phyloP scores from a whole-genome alignment of 2,329 filamentous ascomycete species.

The Aspergillus caelatus region DNA sequence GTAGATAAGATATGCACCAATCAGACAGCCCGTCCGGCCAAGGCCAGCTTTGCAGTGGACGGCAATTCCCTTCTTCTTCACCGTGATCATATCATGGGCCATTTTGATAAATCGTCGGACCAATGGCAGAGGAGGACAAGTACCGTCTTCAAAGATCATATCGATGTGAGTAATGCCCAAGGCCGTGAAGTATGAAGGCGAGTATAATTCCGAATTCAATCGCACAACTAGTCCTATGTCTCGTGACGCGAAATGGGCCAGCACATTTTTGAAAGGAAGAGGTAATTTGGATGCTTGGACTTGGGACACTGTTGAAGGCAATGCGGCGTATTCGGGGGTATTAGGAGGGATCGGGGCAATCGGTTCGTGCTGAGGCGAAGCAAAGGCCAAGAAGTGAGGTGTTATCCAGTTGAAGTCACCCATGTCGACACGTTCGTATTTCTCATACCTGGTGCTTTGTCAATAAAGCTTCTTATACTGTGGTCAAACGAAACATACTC shows the following conservation, averaged over 20 bases:
- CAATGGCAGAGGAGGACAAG: slow-evolving; percentile 84
- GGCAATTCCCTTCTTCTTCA: slow-evolving; percentile 89
- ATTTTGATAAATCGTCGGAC: slow-evolving; percentile 94
- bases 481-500: slow-evolving; percentile 57
- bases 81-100: slow-evolving; percentile 89
- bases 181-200: slow-evolving; percentile 93
- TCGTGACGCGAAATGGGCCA: slow-evolving; percentile 83
- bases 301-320: slow-evolving; percentile 76
- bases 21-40: slow-evolving; percentile 91
- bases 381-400: slow-evolving; percentile 92
- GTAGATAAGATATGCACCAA: slow-evolving; percentile 97
- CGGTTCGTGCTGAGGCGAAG: slow-evolving; percentile 84
- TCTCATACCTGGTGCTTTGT: slow-evolving; percentile 71
- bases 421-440: slow-evolving; percentile 92
- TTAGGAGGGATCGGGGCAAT: slow-evolving; percentile 71
- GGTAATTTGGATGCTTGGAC: slow-evolving; percentile 73
- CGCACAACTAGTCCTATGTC: slow-evolving; percentile 93
- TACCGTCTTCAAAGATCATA: slow-evolving; percentile 99
- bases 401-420: slow-evolving; percentile 99
- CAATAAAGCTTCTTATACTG: slow-evolving; percentile 5
- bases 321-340: slow-evolving; percentile 71
- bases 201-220: slow-evolving; percentile 94
- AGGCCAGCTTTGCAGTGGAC: slow-evolving; percentile 99
- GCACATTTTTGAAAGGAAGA: slow-evolving; percentile 91
- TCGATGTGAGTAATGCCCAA: slow-evolving; percentile 94